Evolutionary conservation across 768 basidiomycete species (phyloP).

Genomic region (Mycena sanguinolenta): DNA sequence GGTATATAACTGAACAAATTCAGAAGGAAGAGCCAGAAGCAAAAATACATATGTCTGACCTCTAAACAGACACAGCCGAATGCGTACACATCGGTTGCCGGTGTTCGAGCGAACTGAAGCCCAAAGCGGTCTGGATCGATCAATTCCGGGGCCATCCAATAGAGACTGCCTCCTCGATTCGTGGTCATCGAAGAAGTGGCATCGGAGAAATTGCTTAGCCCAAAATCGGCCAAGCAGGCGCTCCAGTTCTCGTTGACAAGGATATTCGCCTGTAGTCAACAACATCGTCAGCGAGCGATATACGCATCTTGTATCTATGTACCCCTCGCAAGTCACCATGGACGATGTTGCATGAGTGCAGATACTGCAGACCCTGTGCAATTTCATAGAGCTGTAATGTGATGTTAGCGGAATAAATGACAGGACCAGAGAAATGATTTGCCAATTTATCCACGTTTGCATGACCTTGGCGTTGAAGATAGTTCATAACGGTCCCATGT

Average conservation of each 20-base stretch:
- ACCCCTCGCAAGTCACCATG: too few relatives aligned
- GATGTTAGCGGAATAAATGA: too few relatives aligned
- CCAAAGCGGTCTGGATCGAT: constrained; percentile 46
- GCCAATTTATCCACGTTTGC: constrained; percentile 38
- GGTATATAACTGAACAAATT: too few relatives aligned
- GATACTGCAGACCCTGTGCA: too few relatives aligned
- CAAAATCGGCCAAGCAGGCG: constrained; percentile 52
- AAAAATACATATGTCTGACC: too few relatives aligned
- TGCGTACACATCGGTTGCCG: constrained; percentile 48
- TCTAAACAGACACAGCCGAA: too few relatives aligned
- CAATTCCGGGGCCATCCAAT: too few relatives aligned
- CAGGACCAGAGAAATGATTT: neutral
- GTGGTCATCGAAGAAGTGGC: constrained; percentile 43
- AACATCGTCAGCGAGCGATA: neutral
- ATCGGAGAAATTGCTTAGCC: constrained; percentile 46
- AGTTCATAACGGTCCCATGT: constrained; percentile 42
- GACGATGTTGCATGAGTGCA: too few relatives aligned
- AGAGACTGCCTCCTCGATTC: too few relatives aligned
- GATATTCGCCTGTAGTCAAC: constrained; percentile 42
- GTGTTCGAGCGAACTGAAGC: constrained; percentile 41
- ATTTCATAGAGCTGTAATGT: too few relatives aligned
- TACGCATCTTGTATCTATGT: constrained; percentile 32
- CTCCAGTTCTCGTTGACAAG: too few relatives aligned
- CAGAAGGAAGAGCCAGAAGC: too few relatives aligned
- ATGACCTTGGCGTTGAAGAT: constrained; percentile 37